phyloP scores from a whole-genome alignment of 1,284 basidiomycete species.

The Anthracocystis setariae region DNA sequence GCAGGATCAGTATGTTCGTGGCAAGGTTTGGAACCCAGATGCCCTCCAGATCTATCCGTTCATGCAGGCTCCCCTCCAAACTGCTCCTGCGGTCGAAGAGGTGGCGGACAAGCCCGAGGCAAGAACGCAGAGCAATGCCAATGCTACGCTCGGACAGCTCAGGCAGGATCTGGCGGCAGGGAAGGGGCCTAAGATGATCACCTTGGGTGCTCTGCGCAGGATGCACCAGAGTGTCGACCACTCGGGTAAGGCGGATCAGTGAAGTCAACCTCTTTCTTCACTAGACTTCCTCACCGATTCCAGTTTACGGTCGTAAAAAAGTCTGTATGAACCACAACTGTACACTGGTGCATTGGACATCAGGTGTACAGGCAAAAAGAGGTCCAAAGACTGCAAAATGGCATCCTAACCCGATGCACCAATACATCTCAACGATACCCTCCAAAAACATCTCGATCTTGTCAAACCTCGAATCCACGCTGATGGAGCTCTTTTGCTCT shows the following conservation, averaged over 20 bases:
- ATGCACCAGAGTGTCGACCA: conserved; percentile 33
- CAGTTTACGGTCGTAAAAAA: no score
- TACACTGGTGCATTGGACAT: no score
- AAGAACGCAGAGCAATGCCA: conserved; percentile 9
- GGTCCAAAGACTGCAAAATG: not conserved
- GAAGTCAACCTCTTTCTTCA: no score
- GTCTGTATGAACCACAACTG: no score
- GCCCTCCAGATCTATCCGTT: conserved; percentile 52
- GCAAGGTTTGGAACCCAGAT: conserved; percentile 47
- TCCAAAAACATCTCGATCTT: not conserved
- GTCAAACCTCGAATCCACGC: no score
- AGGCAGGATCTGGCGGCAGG: conserved; percentile 43
- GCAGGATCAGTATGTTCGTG: conserved; percentile 53
- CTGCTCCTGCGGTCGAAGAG: not conserved
- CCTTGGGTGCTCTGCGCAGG: conserved; percentile 39
- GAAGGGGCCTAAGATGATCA: conserved; percentile 44
- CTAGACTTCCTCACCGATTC: no score
- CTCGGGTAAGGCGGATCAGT: conserved; percentile 3
- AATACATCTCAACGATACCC: not conserved
- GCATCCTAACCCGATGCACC: not conserved
- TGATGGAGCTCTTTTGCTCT: no score
- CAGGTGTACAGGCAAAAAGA: not conserved
- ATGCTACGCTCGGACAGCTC: conserved; percentile 44
- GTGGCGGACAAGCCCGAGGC: conserved; percentile 1
- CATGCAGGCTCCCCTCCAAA: conserved; percentile 42